Evolutionary conservation across 2,329 filamentous ascomycete species (phyloP).

Genomic region (Aspergillus candidus): DNA sequence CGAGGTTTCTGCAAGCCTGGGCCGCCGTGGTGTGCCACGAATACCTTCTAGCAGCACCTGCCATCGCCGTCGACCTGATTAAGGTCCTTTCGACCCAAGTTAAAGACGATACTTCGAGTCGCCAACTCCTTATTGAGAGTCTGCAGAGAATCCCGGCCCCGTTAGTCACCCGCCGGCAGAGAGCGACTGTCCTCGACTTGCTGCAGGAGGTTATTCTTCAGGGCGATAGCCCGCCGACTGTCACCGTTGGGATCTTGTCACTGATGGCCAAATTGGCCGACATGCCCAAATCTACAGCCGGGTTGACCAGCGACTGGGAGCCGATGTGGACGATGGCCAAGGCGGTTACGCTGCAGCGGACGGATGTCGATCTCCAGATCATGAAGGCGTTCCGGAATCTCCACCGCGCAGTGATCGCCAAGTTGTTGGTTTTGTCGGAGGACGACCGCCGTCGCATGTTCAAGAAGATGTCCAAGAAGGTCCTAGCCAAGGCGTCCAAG

Average conservation of each 20-base stretch:
- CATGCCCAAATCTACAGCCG: constrained; percentile 35
- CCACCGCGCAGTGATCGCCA: constrained; percentile 29
- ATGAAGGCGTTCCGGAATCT: constrained; percentile 35
- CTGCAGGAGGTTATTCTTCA: constrained; percentile 29
- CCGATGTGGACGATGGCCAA: constrained; percentile 33
- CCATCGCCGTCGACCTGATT: constrained; percentile 30
- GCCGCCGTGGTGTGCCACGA: constrained; percentile 34
- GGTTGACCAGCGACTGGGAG: constrained; percentile 31
- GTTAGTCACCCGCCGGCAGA: constrained; percentile 34
- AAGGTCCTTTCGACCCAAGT: constrained; percentile 29
- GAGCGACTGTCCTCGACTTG: constrained; percentile 29
- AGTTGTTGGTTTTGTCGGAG: constrained; percentile 30
- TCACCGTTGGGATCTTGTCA: constrained; percentile 29
- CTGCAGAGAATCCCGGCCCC: constrained; percentile 32
- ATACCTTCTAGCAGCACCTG: constrained; percentile 31
- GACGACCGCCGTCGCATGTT: constrained; percentile 30
- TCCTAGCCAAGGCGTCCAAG: constrained; percentile 25
- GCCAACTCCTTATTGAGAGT: constrained; percentile 28
- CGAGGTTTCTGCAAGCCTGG: constrained; percentile 35
- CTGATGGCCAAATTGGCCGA: constrained; percentile 36
- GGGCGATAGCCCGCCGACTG: constrained; percentile 20
- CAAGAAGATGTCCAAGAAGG: constrained; percentile 30
- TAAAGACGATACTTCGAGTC: constrained; percentile 23
- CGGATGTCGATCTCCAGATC: constrained; percentile 28
- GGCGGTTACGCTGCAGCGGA: constrained; percentile 27